Base-by-base conservation (phyloP, 2,329 filamentous ascomycete species). In the Tolypocladium paradoxum region DNA sequence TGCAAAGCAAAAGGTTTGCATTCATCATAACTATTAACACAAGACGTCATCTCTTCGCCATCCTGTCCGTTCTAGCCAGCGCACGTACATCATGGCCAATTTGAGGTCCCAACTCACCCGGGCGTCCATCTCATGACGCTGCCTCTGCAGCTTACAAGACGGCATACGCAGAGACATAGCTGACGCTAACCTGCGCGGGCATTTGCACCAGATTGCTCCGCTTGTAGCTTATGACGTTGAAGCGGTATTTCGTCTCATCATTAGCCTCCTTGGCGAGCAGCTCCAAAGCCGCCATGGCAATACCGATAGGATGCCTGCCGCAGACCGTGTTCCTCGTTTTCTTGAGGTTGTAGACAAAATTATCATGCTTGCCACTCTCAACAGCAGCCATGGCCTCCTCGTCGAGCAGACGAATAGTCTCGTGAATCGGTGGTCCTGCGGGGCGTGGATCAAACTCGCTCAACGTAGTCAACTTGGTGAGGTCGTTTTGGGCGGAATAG, bases 161-260 rank as follows among this genome's bases (percentile, higher is more conserved):
- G 9, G 91, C 90, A 75, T 93, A 95, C 4, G 90, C 93, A 66
- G 91, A 92, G 3, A 88, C 90, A 69, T 99, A 99, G 71, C 91
- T 96, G 50, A 99, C 93, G 61, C 91, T 96, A 59, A 84, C 93
- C 58, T 96, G 89, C 18, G 65, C 68, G 1, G 85, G 74, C 33
- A 76, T 75, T 58, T 79, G 75, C 4, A 87, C 87, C 67, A 95
- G 73, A 55, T 82, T 84, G 70, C 92, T 99, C 55, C 91, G 81
- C 65, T 96, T 85, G 68, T 99, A 99, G 62, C 87, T 77, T 53
- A 96, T 77, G 62, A 97, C 90, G 61, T 79, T 82, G 69, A 97
- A 95, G 51, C 67, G 76, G 4, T 81, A 70, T 59, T 73, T 76
- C 6, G n/a, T 48, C 31, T 70, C 61, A n/a, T 67, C 64, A 38